Base-by-base conservation (phyloP, 331 rosid species). In the Quercus lobata region DNA sequence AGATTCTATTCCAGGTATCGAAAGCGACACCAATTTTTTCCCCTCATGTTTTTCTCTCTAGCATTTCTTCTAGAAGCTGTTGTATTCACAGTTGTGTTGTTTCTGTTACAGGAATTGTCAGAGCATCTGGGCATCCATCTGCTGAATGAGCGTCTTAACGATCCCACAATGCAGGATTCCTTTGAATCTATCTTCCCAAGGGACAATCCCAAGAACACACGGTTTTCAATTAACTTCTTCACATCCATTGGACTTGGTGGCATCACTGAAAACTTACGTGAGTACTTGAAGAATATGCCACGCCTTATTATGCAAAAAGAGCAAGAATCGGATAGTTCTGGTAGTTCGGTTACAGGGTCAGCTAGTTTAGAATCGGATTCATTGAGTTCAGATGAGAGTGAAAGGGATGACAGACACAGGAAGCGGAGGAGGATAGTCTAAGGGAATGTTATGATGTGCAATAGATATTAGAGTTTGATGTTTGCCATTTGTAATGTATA, bases 201-300 rank as follows among this genome's bases (percentile, higher is more conserved):
- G 85, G 96, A 94, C 57, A 92, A 91, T 74, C 98, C 98, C 9
- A 94, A 91, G 79, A 91, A 94, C 84, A 91, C 97, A 12, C 85
- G 98, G 29, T 95, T 95, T 78, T 84, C 94, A 58, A 95, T 95
- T 56, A 95, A 95, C 83, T 94, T 94, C 82, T 94, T 94, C 84
- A 92, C 98, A 18, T 92, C 97, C 35, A 94, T 94, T 76, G 99
- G 99, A 62, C 98, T 95, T 76, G 97, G 99, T 73, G 98, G 99
- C 65, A 89, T 93, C 73, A 93, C 99, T 0, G 98, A 93, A 80
- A 95, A 89, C 76, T 85, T 93, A 29, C 93, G 97, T 0, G 98
- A 93, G 73, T 91, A 93, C 82, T 82, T 95, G 87, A 93, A 90
- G 90, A 91, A 93, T 71, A 93, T 95, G 99, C 97, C 98, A 2